A percentile compares a stretch with the other conserved stretches of the same genome.
These are phyloP conservation scores for Cetradonia linearis DNA, from an alignment of 495 filamentous ascomycete genomes.

Conservation along the genomic window DNA sequence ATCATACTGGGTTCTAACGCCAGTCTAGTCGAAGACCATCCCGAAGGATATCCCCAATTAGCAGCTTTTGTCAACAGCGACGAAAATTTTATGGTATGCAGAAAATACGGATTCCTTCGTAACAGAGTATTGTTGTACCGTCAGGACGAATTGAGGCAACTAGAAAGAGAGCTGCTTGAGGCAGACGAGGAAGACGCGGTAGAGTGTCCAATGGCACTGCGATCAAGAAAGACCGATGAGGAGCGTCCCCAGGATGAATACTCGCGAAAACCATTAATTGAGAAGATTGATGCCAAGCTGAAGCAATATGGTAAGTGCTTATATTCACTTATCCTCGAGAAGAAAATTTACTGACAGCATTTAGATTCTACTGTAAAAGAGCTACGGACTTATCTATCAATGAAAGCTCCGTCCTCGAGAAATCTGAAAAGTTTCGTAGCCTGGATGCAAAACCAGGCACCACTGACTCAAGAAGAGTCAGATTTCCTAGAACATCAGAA, in stretches of 20 bases:
- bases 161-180: constrained; percentile 28
- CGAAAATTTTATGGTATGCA: constrained; percentile 30
- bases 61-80: constrained; percentile 31
- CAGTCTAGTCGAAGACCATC: constrained; percentile 29
- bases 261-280: constrained; percentile 25
- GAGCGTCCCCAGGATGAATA: constrained; percentile 13
- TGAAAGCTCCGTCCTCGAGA: constrained; percentile 21
- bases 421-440: constrained; percentile 26
- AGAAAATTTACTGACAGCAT: neutral
- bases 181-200: constrained; percentile 25
- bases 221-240: constrained; percentile 23
- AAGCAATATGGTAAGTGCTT: constrained; percentile 28
- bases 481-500: constrained; percentile 27
- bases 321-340: neutral
- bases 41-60: constrained; percentile 31
- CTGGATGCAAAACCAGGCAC: constrained; percentile 25
- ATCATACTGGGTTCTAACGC: neutral
- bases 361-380: neutral
- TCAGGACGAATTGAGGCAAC: constrained; percentile 30
- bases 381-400: constrained; percentile 5
- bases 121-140: constrained; percentile 32
- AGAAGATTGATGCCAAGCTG: constrained; percentile 30
- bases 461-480: constrained; percentile 23
- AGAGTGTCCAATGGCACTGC: constrained; percentile 12
- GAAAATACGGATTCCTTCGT: constrained; percentile 31